Base-by-base conservation (phyloP, 805 yeast genomes). In the Candida easanensis region DNA sequence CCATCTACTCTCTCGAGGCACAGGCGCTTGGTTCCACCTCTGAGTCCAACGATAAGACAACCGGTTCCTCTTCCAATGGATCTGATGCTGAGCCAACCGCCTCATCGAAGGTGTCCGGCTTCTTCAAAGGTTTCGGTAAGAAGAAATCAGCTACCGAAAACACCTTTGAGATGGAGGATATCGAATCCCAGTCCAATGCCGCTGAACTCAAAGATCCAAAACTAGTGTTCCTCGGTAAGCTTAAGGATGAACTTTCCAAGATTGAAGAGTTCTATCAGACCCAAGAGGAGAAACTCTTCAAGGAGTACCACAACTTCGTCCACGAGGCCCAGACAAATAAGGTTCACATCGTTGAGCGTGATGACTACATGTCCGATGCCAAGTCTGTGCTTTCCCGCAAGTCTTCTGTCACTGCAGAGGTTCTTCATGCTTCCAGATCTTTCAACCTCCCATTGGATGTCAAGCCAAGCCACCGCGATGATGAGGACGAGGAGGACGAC, bases 1-100 rank as follows among this genome's bases (percentile, higher is more conserved):
- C 70, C 23, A 74, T 80, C 27, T 81, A 82, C 55, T 64, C 70
- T 48, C 66, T 82, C 28, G 84, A 79, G 49, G 68, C 71, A 17
- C 62, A 64, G 39, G 60, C 60, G 28, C 36, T 63, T 32, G 56
- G 37, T 17, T 28, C 39, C 7, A 33, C 38, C 22, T 15, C 44
- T 33, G 30, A 38, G 20, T 7, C 39, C 4, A 28, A 25, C 6
- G 16, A 36, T 37, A 35, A 36, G 30, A 13, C n/a, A n/a, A n/a
- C 34, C 3, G 42, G 36, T 18, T 33, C 45, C 2, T 41, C 40
- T 20, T 22, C 25, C 25, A 34, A 19, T 45, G 38, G 46, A 26
- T 37, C 42, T 38, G 45, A 51, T 44, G 38, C 28, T 21, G 46
- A 46, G 23, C 34, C 36, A 36, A 34, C 38, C 31, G 10, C 31